These are phyloP conservation scores for Gnetum montanum DNA, from an alignment of 75 land plant genomes.

Conservation along the genomic window DNA sequence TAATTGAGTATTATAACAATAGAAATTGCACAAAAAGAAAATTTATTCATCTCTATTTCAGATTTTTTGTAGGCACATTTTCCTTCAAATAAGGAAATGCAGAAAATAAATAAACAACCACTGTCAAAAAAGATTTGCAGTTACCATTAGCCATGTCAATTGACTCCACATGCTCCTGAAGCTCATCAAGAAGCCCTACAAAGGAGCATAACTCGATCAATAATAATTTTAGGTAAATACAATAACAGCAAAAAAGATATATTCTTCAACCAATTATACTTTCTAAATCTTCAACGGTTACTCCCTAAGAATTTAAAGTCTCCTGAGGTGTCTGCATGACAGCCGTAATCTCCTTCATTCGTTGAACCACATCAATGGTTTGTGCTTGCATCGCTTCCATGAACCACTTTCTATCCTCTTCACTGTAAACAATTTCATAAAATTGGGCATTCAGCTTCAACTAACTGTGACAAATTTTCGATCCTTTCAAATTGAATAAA, in stretches of 20 bases:
- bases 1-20: too few species aligned
- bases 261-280: conserved; percentile 27
- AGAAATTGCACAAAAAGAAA: too few species aligned
- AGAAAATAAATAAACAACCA: not conserved
- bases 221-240: not conserved
- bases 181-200: conserved; percentile 90
- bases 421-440: conserved; percentile 58
- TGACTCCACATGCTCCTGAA: conserved; percentile 95
- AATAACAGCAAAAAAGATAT: not conserved
- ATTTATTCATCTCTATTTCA: too few species aligned
- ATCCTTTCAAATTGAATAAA: too few species aligned
- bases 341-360: conserved; percentile 91
- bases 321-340: conserved; percentile 81
- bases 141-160: conserved; percentile 99
- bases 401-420: conserved; percentile 93
- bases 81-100: not conserved
- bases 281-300: conserved; percentile 72
- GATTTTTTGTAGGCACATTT: not conserved
- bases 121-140: too few species aligned
- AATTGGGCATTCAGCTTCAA: too few species aligned
- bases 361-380: conserved; percentile 72
- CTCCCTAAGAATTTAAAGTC: conserved; percentile 76
- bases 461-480: too few species aligned
- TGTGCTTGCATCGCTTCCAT: conserved; percentile 94
- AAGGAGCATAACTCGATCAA: not conserved